A percentile compares a stretch with the other conserved stretches of the same genome.
Conservation (phyloP, 2,329 filamentous ascomycete genomes). For the Pseudodiploospora longispora region DNA sequence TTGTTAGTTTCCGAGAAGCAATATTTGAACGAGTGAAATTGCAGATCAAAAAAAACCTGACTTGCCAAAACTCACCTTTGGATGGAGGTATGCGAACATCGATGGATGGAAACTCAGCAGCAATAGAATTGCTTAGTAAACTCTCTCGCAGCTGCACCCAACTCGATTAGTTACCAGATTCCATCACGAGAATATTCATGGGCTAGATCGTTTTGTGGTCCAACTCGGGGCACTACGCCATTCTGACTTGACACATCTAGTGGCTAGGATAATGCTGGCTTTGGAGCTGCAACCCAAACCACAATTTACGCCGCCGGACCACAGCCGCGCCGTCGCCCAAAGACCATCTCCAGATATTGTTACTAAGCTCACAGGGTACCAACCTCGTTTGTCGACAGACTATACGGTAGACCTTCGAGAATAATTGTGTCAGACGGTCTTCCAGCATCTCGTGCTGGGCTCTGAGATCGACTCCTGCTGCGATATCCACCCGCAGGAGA, state of each 20-base stretch:
- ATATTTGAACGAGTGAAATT: not conserved
- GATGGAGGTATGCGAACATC: conserved; percentile 31
- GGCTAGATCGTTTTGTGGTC: too few species aligned
- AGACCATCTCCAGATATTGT: not conserved
- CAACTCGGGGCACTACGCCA: too few species aligned
- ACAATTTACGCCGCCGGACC: too few species aligned
- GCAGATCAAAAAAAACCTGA: not conserved
- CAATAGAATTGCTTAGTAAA: conserved; percentile 24
- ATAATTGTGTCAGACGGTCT: conserved; percentile 44
- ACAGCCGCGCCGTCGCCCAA: too few species aligned
- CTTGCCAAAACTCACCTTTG: conserved; percentile 18
- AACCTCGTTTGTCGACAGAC: conserved; percentile 44
- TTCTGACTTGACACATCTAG: too few species aligned
- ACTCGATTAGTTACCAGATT: conserved; percentile 6
- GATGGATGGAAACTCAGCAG: conserved; percentile 27
- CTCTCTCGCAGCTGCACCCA: conserved; percentile 26
- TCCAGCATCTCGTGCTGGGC: conserved; percentile 29
- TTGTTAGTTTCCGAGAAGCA: conserved; percentile 9
- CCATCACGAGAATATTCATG: too few species aligned
- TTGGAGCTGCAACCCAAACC: too few species aligned
- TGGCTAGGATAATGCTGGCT: too few species aligned
- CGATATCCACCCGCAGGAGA: conserved; percentile 19
- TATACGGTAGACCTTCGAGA: conserved; percentile 43
- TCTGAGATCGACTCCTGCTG: conserved; percentile 26
- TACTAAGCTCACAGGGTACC: conserved; percentile 19